Conservation (phyloP, 2,329 filamentous ascomycete species). For the Lecanicillium sp. region DNA sequence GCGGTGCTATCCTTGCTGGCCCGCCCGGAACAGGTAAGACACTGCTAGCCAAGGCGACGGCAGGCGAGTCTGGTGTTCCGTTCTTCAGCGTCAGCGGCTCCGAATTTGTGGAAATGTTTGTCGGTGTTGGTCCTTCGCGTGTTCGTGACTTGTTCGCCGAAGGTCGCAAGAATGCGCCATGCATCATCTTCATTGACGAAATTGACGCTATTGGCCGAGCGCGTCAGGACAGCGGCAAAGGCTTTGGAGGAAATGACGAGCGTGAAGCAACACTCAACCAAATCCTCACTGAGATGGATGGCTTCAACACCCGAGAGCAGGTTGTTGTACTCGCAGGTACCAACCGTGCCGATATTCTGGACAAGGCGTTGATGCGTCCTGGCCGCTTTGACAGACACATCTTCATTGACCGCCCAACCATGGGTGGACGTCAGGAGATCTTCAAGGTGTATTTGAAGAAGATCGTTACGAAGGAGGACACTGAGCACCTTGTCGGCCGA, state of each 20-base stretch:
- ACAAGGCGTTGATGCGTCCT: slow-evolving; percentile 92
- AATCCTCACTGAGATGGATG: slow-evolving; percentile 98
- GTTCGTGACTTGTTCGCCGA: slow-evolving; percentile 92
- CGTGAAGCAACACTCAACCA: slow-evolving; percentile 96
- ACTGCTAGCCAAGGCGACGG: slow-evolving; percentile 90
- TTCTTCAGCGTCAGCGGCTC: slow-evolving; percentile 99
- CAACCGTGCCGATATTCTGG: slow-evolving; percentile 88
- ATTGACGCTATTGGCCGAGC: slow-evolving; percentile 96
- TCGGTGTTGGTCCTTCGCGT: slow-evolving; percentile 92
- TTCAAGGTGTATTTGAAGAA: slow-evolving; percentile 92
- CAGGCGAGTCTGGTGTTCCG: slow-evolving; percentile 90
- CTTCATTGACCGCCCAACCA: slow-evolving; percentile 86
- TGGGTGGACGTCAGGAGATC: slow-evolving; percentile 93
- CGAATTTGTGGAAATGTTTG: slow-evolving; percentile 99
- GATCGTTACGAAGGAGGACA: slow-evolving; percentile 86
- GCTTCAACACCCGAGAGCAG: slow-evolving; percentile 94
- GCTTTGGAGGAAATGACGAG: slow-evolving; percentile 88
- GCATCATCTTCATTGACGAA: slow-evolving; percentile 99
- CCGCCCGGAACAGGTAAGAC: slow-evolving; percentile 98
- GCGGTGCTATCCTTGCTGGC: slow-evolving; percentile 93
- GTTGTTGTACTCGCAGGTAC: slow-evolving; percentile 95
- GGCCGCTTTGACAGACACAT: slow-evolving; percentile 97
- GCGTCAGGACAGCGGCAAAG: slow-evolving; percentile 64
- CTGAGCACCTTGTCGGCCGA: slow-evolving; percentile 80
- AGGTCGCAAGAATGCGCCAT: slow-evolving; percentile 90